Percentiles rank a stretch among this genome's conserved stretches.
phyloP scores from a whole-genome alignment of 441 rosid genomes.

The Sinapis alba region DNA sequence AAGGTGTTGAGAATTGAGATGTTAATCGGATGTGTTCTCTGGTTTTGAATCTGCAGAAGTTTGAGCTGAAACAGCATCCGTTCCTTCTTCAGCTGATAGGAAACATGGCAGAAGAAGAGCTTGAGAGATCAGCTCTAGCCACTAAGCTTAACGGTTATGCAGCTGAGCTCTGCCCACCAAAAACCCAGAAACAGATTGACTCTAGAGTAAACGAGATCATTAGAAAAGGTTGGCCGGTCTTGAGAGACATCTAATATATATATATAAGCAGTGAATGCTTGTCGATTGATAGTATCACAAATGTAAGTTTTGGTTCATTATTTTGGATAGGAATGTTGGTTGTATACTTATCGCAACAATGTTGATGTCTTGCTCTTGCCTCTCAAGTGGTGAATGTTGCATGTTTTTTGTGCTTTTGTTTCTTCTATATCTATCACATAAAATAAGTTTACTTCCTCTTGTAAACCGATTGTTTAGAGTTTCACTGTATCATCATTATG shows the following conservation, averaged over 20 bases:
- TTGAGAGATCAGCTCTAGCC: conserved; percentile 71
- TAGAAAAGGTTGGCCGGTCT: conserved; percentile 81
- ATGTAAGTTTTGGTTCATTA: not conserved
- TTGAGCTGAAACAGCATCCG: conserved; percentile 81
- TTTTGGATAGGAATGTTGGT: not conserved
- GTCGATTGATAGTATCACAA: not conserved
- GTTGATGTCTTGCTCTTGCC: not conserved
- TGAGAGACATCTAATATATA: conserved; percentile 17
- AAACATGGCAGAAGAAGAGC: conserved; percentile 74
- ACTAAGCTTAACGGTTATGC: conserved; percentile 79
- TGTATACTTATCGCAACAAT: not conserved
- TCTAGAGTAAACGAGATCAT: conserved; percentile 68
- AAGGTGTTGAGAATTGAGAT: no score
- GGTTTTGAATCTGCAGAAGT: conserved; percentile 53
- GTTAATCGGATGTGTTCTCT: not conserved
- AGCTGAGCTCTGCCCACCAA: conserved; percentile 75
- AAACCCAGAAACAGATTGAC: conserved; percentile 60
- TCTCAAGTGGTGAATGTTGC: conserved; percentile 12
- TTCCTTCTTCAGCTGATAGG: conserved; percentile 82
- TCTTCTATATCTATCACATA: not conserved
- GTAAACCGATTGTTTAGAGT: conserved; percentile 1
- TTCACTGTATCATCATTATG: no score
- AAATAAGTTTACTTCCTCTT: not conserved
- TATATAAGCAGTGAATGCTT: not conserved
- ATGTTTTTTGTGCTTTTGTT: conserved; percentile 9